Conservation (phyloP, 352 stramenopile species). For the Phytophthora vignae region DNA sequence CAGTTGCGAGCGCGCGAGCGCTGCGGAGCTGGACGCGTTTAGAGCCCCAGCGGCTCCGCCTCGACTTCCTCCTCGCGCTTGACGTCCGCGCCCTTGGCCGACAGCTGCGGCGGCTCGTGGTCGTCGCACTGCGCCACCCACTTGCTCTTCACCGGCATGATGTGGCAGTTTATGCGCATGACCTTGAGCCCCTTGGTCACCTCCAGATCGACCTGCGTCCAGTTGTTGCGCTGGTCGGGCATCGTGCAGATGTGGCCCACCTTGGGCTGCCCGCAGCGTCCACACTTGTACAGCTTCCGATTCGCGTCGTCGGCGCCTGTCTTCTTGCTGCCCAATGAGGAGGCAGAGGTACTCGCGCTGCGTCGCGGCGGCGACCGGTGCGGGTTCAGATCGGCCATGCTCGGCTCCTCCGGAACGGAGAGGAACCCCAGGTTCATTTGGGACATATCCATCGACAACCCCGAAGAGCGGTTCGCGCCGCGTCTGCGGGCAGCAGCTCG, state of each 20-base stretch:
- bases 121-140: slow-evolving; percentile 76
- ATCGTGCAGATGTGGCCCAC: slow-evolving; percentile 89
- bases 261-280: slow-evolving; percentile 85
- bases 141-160: slow-evolving; percentile 71
- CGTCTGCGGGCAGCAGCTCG: slow-evolving; percentile 40
- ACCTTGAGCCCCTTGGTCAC: slow-evolving; percentile 82
- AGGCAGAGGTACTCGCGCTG: slow-evolving; percentile 31
- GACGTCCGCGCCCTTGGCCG: slow-evolving; percentile 24
- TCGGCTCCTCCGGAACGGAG: slow-evolving; percentile 68
- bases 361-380: slow-evolving; percentile 35
- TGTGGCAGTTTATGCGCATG: slow-evolving; percentile 77
- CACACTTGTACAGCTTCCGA: slow-evolving; percentile 90
- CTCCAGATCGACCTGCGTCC: slow-evolving; percentile 79
- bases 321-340: slow-evolving; percentile 42
- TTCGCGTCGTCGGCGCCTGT: slow-evolving; percentile 47
- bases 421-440: slow-evolving; percentile 83
- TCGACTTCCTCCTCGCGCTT: slow-evolving; percentile 44
- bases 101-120: slow-evolving; percentile 44
- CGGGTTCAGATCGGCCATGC: slow-evolving; percentile 47
- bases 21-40: not conserved
- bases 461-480: slow-evolving; percentile 63
- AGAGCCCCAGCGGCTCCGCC: slow-evolving; percentile 36
- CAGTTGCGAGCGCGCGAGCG: slow-evolving; percentile 5
- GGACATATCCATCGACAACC: slow-evolving; percentile 85
- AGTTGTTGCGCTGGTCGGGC: slow-evolving; percentile 88